Evolutionary conservation across 495 filamentous ascomycete species (phyloP).

Genomic region (Podospora fimiseda): DNA sequence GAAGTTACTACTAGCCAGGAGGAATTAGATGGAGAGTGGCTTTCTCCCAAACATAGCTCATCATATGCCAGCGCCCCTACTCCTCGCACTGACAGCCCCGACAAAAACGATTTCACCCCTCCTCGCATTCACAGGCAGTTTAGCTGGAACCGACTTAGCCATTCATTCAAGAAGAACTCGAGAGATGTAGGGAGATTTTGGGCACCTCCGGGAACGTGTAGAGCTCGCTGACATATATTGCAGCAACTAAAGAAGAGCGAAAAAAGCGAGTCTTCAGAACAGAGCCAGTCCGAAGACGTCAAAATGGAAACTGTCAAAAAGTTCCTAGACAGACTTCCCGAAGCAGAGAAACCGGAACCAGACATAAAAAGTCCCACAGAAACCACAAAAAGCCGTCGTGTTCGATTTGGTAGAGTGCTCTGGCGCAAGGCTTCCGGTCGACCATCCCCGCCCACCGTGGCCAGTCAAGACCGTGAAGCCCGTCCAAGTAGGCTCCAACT

Average conservation of each 20-base stretch:
- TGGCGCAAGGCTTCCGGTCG: slow-evolving; percentile 33
- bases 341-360: neutral
- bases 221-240: too few relatives aligned
- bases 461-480: neutral
- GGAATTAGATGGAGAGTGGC: slow-evolving; percentile 14
- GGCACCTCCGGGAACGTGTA: too few relatives aligned
- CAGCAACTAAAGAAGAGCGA: neutral
- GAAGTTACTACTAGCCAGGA: neutral
- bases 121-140: neutral
- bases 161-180: neutral
- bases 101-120: neutral
- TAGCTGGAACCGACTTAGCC: slow-evolving; percentile 4
- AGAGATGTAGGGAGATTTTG: slow-evolving; percentile 1
- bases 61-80: neutral
- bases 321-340: neutral
- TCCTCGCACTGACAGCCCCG: neutral
- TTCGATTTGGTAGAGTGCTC: slow-evolving; percentile 32
- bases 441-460: neutral
- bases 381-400: slow-evolving; percentile 4
- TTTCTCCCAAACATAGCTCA: slow-evolving; percentile 9
- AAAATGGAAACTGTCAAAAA: slow-evolving; percentile 1
- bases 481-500: neutral
- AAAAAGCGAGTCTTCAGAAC: slow-evolving; percentile 1
- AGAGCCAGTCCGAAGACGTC: neutral
- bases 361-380: neutral